phyloP scores from a whole-genome alignment of 2,329 filamentous ascomycete genomes.

The Anthostomella pinea region DNA sequence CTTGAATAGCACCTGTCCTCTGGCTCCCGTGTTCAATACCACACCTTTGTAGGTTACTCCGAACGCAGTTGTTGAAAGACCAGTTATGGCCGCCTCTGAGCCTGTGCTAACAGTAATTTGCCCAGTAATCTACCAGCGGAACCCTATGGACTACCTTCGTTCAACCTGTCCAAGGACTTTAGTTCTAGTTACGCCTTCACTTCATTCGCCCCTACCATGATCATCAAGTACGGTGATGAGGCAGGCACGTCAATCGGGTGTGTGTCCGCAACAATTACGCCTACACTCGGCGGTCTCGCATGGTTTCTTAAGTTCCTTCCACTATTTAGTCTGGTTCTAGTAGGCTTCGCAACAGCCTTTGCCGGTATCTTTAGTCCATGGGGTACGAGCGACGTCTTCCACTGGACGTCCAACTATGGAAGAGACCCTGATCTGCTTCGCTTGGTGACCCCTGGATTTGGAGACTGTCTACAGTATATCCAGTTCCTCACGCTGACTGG shows the following conservation, averaged over 20 bases:
- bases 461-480: slow-evolving; percentile 94
- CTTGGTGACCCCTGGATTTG: slow-evolving; percentile 92
- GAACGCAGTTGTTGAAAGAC: not conserved
- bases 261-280: slow-evolving; percentile 78
- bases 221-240: slow-evolving; percentile 71
- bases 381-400: slow-evolving; percentile 86
- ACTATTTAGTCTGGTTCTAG: slow-evolving; percentile 71
- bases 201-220: slow-evolving; percentile 71
- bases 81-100: slow-evolving; percentile 1
- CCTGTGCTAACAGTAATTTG: slow-evolving; percentile 12
- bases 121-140: slow-evolving; percentile 16
- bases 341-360: slow-evolving; percentile 77
- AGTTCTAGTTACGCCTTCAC: slow-evolving; percentile 82
- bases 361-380: slow-evolving; percentile 90
- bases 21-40: slow-evolving; percentile 67
- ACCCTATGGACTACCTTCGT: slow-evolving; percentile 59
- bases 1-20: slow-evolving; percentile 66
- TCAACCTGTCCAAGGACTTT: slow-evolving; percentile 73
- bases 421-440: slow-evolving; percentile 88
- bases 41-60: slow-evolving; percentile 37
- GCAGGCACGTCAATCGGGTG: slow-evolving; percentile 68
- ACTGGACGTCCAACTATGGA: slow-evolving; percentile 97
- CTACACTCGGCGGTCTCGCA: slow-evolving; percentile 71
- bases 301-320: slow-evolving; percentile 74
- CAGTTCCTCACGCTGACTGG: slow-evolving; percentile 89